Percentiles rank a stretch among this genome's conserved stretches.
Conservation (phyloP, 106 monocot genomes). For the Ottelia alismoides region DNA sequence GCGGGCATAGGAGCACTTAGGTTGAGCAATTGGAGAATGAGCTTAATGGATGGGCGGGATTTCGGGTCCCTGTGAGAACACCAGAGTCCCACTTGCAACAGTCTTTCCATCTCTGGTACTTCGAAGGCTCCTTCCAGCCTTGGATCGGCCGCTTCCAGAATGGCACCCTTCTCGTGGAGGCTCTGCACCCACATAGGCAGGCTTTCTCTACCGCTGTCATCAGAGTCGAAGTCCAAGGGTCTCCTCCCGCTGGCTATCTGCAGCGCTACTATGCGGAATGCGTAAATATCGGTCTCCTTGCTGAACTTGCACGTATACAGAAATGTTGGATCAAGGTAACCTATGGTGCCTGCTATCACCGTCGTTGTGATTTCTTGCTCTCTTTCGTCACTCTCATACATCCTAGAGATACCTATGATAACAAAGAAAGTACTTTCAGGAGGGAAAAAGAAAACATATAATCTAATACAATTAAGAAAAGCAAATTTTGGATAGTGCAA, state of each 20-base stretch:
- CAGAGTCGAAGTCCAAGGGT: background rate
- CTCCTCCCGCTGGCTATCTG: conserved; percentile 2
- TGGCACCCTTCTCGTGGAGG: background rate
- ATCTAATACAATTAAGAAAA: no score
- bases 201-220: background rate
- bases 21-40: no score
- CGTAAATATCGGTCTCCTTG: background rate
- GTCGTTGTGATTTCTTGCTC: no score
- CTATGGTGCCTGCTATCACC: no score
- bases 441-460: no score
- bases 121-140: background rate
- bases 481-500: no score
- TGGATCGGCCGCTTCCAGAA: background rate
- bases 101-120: background rate
- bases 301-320: background rate
- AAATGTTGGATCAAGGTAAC: background rate
- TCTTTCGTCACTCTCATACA: no score
- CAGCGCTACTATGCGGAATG: background rate
- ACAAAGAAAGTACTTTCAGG: no score
- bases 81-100: background rate
- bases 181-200: background rate
- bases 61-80: background rate
- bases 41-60: background rate
- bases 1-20: no score
- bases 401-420: no score